Conservation (phyloP, 2,329 filamentous ascomycete genomes). For the Talaromyces sp. region DNA sequence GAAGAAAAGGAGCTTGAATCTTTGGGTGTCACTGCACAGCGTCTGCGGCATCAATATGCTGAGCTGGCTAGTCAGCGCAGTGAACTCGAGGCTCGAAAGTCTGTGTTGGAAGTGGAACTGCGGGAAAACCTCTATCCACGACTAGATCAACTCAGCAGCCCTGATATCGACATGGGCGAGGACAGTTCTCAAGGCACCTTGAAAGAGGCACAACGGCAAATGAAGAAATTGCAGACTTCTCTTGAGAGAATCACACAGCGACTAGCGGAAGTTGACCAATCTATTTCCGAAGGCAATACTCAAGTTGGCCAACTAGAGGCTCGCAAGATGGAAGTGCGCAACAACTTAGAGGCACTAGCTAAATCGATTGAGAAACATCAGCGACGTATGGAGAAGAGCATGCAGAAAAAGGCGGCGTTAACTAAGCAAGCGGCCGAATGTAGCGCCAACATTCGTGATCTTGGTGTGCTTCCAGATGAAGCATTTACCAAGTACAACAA, state of each 20-base stretch:
- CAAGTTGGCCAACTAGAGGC: conserved; percentile 59
- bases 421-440: conserved; percentile 74
- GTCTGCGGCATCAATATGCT: conserved; percentile 71
- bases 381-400: conserved; percentile 85
- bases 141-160: conserved; percentile 77
- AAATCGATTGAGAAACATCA: conserved; percentile 78
- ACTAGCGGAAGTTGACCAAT: conserved; percentile 69
- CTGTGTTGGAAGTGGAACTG: conserved; percentile 78
- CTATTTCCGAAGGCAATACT: conserved; percentile 59
- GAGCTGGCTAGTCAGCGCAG: conserved; percentile 69
- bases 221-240: conserved; percentile 70
- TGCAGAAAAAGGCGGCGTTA: conserved; percentile 79
- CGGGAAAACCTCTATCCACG: conserved; percentile 84
- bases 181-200: conserved; percentile 61
- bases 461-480: conserved; percentile 90
- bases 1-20: conserved; percentile 78
- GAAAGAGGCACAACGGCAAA: conserved; percentile 73
- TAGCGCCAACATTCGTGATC: conserved; percentile 81
- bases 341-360: conserved; percentile 70
- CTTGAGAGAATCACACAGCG: conserved; percentile 65
- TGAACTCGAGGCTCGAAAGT: conserved; percentile 75
- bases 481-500: conserved; percentile 87
- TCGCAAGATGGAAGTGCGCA: conserved; percentile 60
- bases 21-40: conserved; percentile 65
- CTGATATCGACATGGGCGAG: conserved; percentile 64